Evolutionary conservation across 129 eudicot species (phyloP), one percentile per base, ranked within the genome.

Genomic region (Helianthus tuberosus): DNA sequence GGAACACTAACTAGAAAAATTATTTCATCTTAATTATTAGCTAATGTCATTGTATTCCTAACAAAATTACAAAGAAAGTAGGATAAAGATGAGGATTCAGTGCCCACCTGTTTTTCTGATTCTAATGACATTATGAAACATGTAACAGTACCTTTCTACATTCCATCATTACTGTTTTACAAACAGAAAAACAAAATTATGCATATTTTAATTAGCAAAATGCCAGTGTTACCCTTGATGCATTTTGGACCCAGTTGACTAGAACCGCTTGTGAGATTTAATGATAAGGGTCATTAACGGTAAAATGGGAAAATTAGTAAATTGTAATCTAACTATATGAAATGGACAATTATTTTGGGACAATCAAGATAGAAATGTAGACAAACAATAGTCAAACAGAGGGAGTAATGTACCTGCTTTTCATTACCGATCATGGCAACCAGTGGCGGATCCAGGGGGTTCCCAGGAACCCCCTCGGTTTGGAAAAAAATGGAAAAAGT

Each of bases 1-100:
- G 14, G 66, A 61, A 36, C 17, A 13, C 66, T 35, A 61, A 61
- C 23, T 35, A 61, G 66, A 61, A 32, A 61, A 61, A 5, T 32
- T 5, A 4, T 61, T 15, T 61, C 20, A 61, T 61, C 46, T 20
- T 32, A 23, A 38, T 58, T 58, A 32, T 32, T 32, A 8, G 11
- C 27, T 58, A 58, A 58, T 58, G 38, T 58, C 10, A 58, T 58
- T 25, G 36, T 20, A 20, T 16, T 8, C 36, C 59, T 53, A 53
- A 15, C 25, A 53, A 15, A 53, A 15, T 6, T 15, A 53, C 16
- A 53, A 53, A 15, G 59, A 27, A 27, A 27, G 32, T 53, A 15
- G 59, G 59, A 53, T 16, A 53, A 53, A n/a, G 11, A 53, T 58
- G 4, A 58, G 15, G 39, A 38, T 2, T 58, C 9, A 25, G 9